Percentiles rank a stretch among this genome's conserved stretches.
Evolutionary conservation across 1,139 yeast species (phyloP).

Genomic region (Diutina neorugosa): DNA sequence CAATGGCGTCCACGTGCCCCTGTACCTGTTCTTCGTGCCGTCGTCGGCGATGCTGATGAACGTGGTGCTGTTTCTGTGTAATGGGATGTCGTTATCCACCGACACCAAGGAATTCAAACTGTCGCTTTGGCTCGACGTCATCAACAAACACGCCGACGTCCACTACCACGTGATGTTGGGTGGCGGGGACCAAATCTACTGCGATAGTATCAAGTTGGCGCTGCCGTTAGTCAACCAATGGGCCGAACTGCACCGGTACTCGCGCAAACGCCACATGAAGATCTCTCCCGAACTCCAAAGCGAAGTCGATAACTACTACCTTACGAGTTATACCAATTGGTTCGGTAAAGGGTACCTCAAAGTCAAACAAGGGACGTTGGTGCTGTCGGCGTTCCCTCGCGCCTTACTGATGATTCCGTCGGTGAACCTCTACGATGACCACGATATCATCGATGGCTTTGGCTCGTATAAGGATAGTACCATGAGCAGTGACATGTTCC

Average conservation of each 20-base stretch:
- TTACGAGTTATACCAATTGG: conserved; percentile 72
- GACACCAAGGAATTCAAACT: conserved; percentile 58
- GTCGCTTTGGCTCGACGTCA: conserved; percentile 77
- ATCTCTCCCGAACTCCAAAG: conserved; percentile 34
- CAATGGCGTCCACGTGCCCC: conserved; percentile 9
- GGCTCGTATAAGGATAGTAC: conserved; percentile 75
- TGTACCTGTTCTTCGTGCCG: conserved; percentile 44
- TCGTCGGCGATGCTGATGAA: conserved; percentile 55
- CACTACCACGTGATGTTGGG: conserved; percentile 94
- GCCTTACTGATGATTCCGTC: conserved; percentile 78
- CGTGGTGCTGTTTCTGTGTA: conserved; percentile 74
- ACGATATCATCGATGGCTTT: conserved; percentile 90
- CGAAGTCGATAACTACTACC: conserved; percentile 54
- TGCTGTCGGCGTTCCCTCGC: conserved; percentile 56
- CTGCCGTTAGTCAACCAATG: conserved; percentile 48
- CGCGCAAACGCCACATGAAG: conserved; percentile 28
- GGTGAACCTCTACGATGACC: conserved; percentile 78
- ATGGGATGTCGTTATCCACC: conserved; percentile 77
- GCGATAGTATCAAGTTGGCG: conserved; percentile 63
- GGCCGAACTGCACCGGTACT: conserved; percentile 40
- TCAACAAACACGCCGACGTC: conserved; percentile 43
- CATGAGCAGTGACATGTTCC: conserved; percentile 59
- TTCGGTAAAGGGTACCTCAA: conserved; percentile 82
- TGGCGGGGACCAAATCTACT: conserved; percentile 93
- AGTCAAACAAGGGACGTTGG: conserved; percentile 52